Conservation (phyloP, 352 stramenopile species). For the Globisporangium radiosum region DNA sequence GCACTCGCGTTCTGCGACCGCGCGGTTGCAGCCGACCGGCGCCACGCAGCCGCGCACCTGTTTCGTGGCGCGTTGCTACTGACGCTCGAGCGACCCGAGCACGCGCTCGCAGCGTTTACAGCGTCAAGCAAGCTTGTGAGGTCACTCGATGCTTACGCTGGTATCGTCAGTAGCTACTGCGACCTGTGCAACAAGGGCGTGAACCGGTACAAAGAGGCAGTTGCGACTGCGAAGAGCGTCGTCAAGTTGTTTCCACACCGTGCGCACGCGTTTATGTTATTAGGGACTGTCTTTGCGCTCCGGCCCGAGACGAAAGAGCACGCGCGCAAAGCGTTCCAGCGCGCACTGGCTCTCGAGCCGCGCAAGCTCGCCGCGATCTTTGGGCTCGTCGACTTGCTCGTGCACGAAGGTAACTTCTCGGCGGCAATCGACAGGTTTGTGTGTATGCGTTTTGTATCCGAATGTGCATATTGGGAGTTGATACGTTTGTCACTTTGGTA, state of each 20-base stretch:
- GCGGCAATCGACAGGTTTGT: constrained; percentile 56
- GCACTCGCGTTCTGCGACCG: constrained; percentile 71
- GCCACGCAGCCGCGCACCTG: constrained; percentile 49
- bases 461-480: background rate
- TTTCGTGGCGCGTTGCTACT: constrained; percentile 54
- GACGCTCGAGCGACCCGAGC: constrained; percentile 52
- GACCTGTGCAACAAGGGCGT: constrained; percentile 49
- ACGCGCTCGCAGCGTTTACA: constrained; percentile 58
- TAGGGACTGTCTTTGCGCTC: constrained; percentile 70
- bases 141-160: constrained; percentile 61
- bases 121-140: constrained; percentile 52
- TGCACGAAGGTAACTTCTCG: constrained; percentile 43
- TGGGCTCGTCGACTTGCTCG: constrained; percentile 58
- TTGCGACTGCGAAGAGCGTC: constrained; percentile 56
- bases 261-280: constrained; percentile 59
- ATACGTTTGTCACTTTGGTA: too few relatives aligned
- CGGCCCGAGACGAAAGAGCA: constrained; percentile 50
- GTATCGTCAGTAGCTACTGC: constrained; percentile 71
- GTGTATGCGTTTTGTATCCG: background rate
- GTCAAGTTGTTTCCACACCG: constrained; percentile 68
- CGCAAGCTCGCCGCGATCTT: constrained; percentile 57
- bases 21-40: constrained; percentile 33
- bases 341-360: constrained; percentile 54
- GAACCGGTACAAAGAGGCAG: constrained; percentile 71
- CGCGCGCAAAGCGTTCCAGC: constrained; percentile 51